Evolutionary conservation across 78 protist genomes (phyloP), one percentile per base, ranked within the genome.

Genomic region (Corallochytrium limacisporum): DNA sequence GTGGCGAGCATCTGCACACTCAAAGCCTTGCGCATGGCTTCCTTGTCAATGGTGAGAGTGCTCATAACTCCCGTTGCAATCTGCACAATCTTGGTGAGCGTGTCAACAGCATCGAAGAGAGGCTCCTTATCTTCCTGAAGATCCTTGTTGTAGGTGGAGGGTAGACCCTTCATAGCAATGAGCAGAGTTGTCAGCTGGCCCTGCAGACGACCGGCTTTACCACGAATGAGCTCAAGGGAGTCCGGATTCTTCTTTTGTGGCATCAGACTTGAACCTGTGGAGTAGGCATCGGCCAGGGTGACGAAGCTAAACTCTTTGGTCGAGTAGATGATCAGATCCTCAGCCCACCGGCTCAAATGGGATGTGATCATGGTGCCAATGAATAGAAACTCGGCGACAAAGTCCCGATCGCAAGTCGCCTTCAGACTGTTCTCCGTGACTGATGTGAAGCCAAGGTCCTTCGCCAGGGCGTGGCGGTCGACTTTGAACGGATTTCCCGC

Each of bases 171-270:
- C 44, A 70, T 54, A 32, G 29, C 32, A 39, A 47, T 9, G 31
- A 76, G 60, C 48, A 56, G 4, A 33, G 4, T 37, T 4, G 49
- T 20, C 42, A 2, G 15, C 1, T 18, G 56, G 37, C 54, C 33
- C 15, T 20, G 85, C 88, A 26, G 69, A 12, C 88, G 57, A 8
- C 75, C 83, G 1, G 43, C 1, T 65, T 79, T 77, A 50, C 87
- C 84, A 16, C 89, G 40, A 31, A 84, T 72, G 32, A 84, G 82
- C 72, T 84, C 89, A 10, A 66, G 48, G 18, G 81, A 62, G 46
- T 84, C 89, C 15, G 89, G 76, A 43, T 84, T 84, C 67, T 80
- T 84, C 77, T 84, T 84, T 26, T 84, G 89, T 46, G 89, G 89
- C 89, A 84, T 84, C 20, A 84, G 57, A 8, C 57, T 31, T 10